These are phyloP conservation scores for Candida nanaspora DNA, from an alignment of 805 yeast genomes.

Conservation along the genomic window DNA sequence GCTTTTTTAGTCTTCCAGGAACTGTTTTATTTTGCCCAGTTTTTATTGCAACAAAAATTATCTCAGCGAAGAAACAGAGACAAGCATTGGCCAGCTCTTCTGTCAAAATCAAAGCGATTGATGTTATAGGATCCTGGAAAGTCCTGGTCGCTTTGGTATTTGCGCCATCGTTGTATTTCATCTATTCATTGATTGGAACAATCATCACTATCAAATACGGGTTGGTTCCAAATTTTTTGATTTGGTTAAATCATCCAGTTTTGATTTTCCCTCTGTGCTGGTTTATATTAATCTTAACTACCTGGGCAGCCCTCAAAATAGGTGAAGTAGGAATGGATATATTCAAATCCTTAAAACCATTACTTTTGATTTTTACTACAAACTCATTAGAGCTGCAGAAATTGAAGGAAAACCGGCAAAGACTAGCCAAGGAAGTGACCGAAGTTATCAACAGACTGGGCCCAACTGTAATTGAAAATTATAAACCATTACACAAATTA, in stretches of 20 bases:
- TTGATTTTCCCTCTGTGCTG: constrained; percentile 46
- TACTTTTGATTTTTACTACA: constrained; percentile 48
- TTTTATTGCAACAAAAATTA: constrained; percentile 63
- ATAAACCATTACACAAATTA: constrained; percentile 22
- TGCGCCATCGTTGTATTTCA: constrained; percentile 76
- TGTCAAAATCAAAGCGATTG: constrained; percentile 85
- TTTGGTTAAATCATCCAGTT: constrained; percentile 1
- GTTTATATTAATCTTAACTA: constrained; percentile 58
- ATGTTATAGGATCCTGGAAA: constrained; percentile 96
- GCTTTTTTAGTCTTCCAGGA: constrained; percentile 76
- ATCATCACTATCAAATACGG: constrained; percentile 12
- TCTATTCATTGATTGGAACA: constrained; percentile 62
- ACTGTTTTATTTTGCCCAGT: constrained; percentile 82
- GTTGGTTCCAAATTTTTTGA: constrained; percentile 7
- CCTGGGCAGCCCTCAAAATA: constrained; percentile 79
- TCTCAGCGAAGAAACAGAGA: constrained; percentile 65
- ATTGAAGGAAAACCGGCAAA: constrained; percentile 54
- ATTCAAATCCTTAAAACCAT: constrained; percentile 75
- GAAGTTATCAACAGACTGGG: constrained; percentile 76
- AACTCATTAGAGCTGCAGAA: constrained; percentile 46
- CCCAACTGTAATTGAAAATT: constrained; percentile 80
- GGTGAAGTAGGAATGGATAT: constrained; percentile 95
- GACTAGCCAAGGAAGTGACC: constrained; percentile 67
- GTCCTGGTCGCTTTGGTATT: constrained; percentile 78
- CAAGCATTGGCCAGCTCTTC: constrained; percentile 78